A percentile compares a stretch with the other conserved stretches of the same genome.
phyloP scores from a whole-genome alignment of 345 rosid species.

The Erodium maritimum region DNA sequence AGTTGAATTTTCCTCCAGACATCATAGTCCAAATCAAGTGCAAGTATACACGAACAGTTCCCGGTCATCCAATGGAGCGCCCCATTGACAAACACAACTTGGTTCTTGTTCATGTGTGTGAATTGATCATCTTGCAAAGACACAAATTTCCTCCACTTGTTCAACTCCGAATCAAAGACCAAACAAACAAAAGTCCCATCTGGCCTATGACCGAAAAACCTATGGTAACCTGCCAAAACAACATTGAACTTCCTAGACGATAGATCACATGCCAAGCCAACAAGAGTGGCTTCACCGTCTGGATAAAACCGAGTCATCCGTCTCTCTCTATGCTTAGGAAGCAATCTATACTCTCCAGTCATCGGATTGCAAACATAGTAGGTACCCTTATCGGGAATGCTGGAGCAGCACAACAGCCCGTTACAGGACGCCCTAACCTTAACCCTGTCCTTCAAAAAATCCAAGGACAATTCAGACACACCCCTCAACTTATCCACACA shows the following conservation, averaged over 20 bases:
- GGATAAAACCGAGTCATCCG: conserved; percentile 71
- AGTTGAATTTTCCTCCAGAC: conserved; percentile 58
- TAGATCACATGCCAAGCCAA: conserved; percentile 57
- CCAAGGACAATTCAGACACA: conserved; percentile 60
- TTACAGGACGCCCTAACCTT: conserved; percentile 73
- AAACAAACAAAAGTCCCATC: conserved; percentile 67
- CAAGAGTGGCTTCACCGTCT: conserved; percentile 69
- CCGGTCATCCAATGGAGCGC: conserved; percentile 72
- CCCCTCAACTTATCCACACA: conserved; percentile 55
- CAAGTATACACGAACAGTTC: conserved; percentile 44
- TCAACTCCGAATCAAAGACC: conserved; percentile 65
- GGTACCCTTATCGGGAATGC: conserved; percentile 64
- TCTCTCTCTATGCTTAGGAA: conserved; percentile 64
- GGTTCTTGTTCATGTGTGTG: conserved; percentile 69
- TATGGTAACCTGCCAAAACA: conserved; percentile 73
- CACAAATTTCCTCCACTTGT: conserved; percentile 75
- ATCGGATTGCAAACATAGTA: conserved; percentile 78
- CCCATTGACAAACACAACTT: conserved; percentile 63
- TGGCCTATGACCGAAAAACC: conserved; percentile 67
- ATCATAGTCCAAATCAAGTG: conserved; percentile 47
- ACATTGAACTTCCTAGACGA: conserved; percentile 38
- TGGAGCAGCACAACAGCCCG: conserved; percentile 84
- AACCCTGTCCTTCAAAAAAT: conserved; percentile 62
- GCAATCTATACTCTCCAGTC: conserved; percentile 51
- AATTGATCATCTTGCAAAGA: conserved; percentile 51